Conservation (phyloP, 2,329 filamentous ascomycete genomes). For the Colletotrichum truncatum region DNA sequence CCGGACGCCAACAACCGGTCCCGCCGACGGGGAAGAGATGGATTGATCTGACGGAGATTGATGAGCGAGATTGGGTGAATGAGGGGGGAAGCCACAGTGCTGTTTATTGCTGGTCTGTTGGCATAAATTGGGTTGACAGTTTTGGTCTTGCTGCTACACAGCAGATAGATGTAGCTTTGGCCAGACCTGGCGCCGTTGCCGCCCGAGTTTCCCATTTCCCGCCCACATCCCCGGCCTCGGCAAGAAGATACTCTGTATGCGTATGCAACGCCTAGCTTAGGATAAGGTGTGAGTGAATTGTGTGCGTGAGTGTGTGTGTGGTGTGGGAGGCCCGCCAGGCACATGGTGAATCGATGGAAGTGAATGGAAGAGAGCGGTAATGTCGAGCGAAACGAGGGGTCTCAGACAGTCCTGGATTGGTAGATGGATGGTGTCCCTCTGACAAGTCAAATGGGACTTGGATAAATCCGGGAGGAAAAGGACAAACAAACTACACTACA, state of each 20-base stretch:
- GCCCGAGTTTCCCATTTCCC: constrained; percentile 10
- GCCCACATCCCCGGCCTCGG: constrained; percentile 28
- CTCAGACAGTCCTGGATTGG: constrained; percentile 19
- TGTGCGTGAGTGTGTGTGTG: not conserved
- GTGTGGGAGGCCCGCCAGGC: constrained; percentile 4
- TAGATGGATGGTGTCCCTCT: constrained; percentile 2
- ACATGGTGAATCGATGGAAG: constrained; percentile 18
- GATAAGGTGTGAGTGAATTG: not conserved
- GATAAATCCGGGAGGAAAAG: no score
- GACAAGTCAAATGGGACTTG: constrained; percentile 10
- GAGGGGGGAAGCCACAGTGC: not conserved
- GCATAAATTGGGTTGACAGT: constrained; percentile 11
- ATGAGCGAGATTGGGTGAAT: not conserved
- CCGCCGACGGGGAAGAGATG: constrained; percentile 14
- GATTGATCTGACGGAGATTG: constrained; percentile 6
- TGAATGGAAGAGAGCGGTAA: constrained; percentile 12
- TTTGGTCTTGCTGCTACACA: no score
- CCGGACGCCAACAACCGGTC: constrained; percentile 27
- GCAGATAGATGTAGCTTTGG: no score
- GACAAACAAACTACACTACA: no score
- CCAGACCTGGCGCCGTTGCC: constrained; percentile 25
- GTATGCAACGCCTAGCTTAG: constrained; percentile 24
- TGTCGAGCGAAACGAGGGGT: constrained; percentile 16
- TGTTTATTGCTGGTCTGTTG: constrained; percentile 1
- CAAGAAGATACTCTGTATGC: constrained; percentile 14